Evolutionary conservation across 208 protist genomes (phyloP).

Genomic region (Leishmania amazonensis): DNA sequence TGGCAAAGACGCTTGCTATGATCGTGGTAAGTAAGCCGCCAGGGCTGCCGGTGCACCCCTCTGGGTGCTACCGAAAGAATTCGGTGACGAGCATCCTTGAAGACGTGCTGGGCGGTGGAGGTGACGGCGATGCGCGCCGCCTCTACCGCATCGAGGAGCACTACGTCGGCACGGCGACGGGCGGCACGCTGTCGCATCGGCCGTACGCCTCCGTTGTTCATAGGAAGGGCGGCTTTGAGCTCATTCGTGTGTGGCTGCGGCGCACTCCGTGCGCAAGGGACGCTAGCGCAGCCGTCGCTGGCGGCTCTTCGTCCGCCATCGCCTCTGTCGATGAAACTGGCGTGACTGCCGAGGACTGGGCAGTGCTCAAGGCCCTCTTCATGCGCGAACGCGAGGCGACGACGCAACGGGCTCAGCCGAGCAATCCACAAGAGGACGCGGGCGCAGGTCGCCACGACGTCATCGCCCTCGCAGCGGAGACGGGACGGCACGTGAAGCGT

Average conservation of each 20-base stretch:
- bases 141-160: constrained; percentile 23
- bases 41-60: constrained; percentile 89
- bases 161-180: background rate
- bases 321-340: background rate
- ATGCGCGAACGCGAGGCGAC: background rate
- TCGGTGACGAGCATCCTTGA: constrained; percentile 89
- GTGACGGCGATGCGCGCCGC: constrained; percentile 3
- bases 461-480: background rate
- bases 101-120: constrained; percentile 74
- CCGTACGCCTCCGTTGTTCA: constrained; percentile 55
- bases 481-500: background rate
- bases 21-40: constrained; percentile 74
- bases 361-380: constrained; percentile 21
- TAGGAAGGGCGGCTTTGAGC: constrained; percentile 52
- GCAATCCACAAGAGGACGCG: background rate
- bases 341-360: constrained; percentile 45
- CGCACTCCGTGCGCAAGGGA: background rate
- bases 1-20: constrained; percentile 45
- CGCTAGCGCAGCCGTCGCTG: background rate
- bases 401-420: background rate
- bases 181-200: constrained; percentile 1
- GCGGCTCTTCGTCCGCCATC: background rate
- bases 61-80: constrained; percentile 93
- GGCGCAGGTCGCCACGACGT: background rate
- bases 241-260: constrained; percentile 63